Evolutionary conservation across 2,329 filamentous ascomycete genomes (phyloP).

Genomic region (Trichophyton mentagrophytes): DNA sequence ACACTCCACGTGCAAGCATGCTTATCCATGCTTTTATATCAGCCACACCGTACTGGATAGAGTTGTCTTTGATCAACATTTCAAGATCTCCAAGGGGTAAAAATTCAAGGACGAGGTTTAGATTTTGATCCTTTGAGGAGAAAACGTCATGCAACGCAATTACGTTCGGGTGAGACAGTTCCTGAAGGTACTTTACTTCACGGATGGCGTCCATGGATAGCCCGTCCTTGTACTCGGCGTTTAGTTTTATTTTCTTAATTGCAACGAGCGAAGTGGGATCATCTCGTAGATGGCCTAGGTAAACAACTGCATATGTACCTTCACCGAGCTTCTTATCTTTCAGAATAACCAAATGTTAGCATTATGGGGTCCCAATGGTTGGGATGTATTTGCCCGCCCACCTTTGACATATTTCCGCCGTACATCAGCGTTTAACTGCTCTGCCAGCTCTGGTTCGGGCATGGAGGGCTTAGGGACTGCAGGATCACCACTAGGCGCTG

Average conservation of each 20-base stretch:
- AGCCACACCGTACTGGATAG: conserved; percentile 68
- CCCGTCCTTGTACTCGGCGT: conserved; percentile 62
- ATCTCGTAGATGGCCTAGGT: conserved; percentile 64
- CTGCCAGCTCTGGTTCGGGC: conserved; percentile 40
- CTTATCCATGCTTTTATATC: conserved; percentile 99
- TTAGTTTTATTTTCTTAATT: conserved; percentile 43
- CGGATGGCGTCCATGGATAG: conserved; percentile 90
- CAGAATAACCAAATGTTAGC: neutral
- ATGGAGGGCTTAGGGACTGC: conserved; percentile 3
- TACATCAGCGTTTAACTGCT: conserved; percentile 68
- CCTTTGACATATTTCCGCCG: conserved; percentile 85
- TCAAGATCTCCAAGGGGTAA: conserved; percentile 89
- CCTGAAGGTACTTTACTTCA: conserved; percentile 89
- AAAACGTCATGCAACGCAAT: conserved; percentile 88
- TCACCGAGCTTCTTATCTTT: conserved; percentile 81
- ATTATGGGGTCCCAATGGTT: neutral
- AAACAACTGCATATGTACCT: conserved; percentile 94
- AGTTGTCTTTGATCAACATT: conserved; percentile 78
- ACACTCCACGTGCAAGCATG: conserved; percentile 84
- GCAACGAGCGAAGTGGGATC: conserved; percentile 67
- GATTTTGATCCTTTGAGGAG: conserved; percentile 88
- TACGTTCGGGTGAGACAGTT: conserved; percentile 89
- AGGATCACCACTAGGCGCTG: conserved; percentile 12
- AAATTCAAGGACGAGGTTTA: conserved; percentile 90
- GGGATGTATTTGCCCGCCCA: conserved; percentile 22